phyloP scores from a whole-genome alignment of 768 basidiomycete genomes.

The Symmetrospora coprosmae region DNA sequence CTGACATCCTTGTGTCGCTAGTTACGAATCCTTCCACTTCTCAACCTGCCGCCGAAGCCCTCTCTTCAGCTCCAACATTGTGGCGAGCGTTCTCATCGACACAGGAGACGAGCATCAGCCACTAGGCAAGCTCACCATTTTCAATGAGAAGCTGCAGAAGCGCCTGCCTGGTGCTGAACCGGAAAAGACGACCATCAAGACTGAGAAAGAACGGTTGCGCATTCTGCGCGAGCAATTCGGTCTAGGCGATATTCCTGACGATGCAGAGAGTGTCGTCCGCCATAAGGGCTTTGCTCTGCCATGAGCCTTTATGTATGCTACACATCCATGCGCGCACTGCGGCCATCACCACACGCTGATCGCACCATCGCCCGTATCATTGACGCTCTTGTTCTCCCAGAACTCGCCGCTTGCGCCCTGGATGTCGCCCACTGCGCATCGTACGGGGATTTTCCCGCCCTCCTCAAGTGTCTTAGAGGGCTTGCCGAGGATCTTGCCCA shows the following conservation, averaged over 20 bases:
- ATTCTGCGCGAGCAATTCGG: background rate
- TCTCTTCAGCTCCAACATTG: background rate
- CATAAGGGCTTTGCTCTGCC: background rate
- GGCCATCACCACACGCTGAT: conserved; percentile 1
- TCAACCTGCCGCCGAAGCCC: background rate
- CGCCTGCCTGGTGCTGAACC: background rate
- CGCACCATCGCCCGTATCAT: background rate
- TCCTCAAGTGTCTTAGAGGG: background rate
- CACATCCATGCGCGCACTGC: too few relatives aligned
- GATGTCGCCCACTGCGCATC: background rate
- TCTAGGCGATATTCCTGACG: background rate
- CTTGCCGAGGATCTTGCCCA: background rate
- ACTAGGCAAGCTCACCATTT: background rate
- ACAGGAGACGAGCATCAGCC: too few relatives aligned
- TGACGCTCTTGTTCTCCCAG: background rate
- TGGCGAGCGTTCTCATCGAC: background rate
- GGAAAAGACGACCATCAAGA: background rate
- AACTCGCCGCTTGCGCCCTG: background rate
- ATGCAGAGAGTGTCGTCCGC: background rate
- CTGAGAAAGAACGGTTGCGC: background rate
- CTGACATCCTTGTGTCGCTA: background rate
- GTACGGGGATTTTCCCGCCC: background rate
- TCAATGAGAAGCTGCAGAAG: background rate
- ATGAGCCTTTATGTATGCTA: too few relatives aligned
- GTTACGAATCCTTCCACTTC: background rate